phyloP scores from a whole-genome alignment of 169 alveolate species.

The Plasmodium falciparum region DNA sequence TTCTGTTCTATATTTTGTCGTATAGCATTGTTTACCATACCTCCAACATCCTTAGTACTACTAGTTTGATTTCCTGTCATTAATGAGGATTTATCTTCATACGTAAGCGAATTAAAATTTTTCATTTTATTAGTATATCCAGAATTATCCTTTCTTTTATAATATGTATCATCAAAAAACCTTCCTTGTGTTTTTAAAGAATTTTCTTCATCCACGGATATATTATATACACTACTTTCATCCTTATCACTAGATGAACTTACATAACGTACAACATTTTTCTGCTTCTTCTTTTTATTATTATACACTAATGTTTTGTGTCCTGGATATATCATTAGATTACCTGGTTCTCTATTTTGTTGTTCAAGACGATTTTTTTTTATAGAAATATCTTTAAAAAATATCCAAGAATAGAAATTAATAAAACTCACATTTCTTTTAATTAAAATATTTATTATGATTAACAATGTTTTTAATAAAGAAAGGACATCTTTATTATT shows the following conservation, averaged over 20 bases:
- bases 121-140: too few species aligned
- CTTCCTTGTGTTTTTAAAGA: background rate
- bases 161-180: background rate
- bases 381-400: slow-evolving; percentile 53
- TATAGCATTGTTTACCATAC: too few species aligned
- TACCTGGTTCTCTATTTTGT: background rate
- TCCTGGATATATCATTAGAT: background rate
- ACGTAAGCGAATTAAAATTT: too few species aligned
- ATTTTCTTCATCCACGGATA: background rate
- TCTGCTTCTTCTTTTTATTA: background rate
- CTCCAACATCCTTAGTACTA: too few species aligned
- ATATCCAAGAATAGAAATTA: slow-evolving; percentile 71
- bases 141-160: background rate
- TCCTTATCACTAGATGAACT: slow-evolving; percentile 5
- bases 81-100: too few species aligned
- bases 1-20: too few species aligned
- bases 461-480: slow-evolving; percentile 43
- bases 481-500: slow-evolving; percentile 55
- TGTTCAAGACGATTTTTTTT: slow-evolving; percentile 8
- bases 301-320: too few species aligned
- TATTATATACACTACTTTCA: background rate
- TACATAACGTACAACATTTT: background rate
- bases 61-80: too few species aligned
- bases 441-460: slow-evolving; percentile 53
- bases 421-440: slow-evolving; percentile 57